These are phyloP conservation scores for Dryadomyces quercus-mongolicae DNA, from an alignment of 2,329 filamentous ascomycete species.

Conservation along the genomic window DNA sequence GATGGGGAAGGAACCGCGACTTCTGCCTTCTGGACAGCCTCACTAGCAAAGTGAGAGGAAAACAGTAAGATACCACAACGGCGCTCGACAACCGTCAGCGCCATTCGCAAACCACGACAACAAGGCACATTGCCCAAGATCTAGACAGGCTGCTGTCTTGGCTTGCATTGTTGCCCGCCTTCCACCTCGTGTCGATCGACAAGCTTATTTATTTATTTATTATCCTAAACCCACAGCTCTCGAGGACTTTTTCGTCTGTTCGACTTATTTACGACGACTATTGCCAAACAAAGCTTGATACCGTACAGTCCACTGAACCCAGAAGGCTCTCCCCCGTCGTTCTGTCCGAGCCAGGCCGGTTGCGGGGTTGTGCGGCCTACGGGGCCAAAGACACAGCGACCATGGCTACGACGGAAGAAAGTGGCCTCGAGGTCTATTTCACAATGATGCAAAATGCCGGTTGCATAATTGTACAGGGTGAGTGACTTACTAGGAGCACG, in stretches of 20 bases:
- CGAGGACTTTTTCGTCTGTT: neutral
- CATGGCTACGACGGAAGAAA: neutral
- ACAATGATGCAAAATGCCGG: slow-evolving; percentile 32
- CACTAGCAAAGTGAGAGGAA: neutral
- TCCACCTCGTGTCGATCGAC: neutral
- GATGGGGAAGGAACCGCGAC: neutral
- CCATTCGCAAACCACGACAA: too few species aligned
- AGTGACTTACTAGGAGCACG: too few species aligned
- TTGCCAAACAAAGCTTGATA: too few species aligned
- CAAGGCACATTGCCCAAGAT: too few species aligned
- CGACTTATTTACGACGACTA: neutral
- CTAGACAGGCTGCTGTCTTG: neutral
- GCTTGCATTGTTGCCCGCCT: neutral
- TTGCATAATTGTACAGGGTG: slow-evolving; percentile 36
- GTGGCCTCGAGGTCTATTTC: slow-evolving; percentile 24
- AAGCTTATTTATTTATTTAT: neutral
- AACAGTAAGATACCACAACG: neutral
- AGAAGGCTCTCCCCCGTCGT: too few species aligned
- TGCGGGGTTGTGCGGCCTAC: too few species aligned
- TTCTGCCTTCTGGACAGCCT: neutral
- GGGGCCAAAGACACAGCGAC: neutral
- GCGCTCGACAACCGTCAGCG: too few species aligned
- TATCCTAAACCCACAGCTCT: neutral
- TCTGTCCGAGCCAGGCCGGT: too few species aligned
- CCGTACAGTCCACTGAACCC: too few species aligned